A percentile compares a stretch with the other conserved stretches of the same genome.
Conservation (phyloP, 768 basidiomycete genomes). For the Trametes elegans region DNA sequence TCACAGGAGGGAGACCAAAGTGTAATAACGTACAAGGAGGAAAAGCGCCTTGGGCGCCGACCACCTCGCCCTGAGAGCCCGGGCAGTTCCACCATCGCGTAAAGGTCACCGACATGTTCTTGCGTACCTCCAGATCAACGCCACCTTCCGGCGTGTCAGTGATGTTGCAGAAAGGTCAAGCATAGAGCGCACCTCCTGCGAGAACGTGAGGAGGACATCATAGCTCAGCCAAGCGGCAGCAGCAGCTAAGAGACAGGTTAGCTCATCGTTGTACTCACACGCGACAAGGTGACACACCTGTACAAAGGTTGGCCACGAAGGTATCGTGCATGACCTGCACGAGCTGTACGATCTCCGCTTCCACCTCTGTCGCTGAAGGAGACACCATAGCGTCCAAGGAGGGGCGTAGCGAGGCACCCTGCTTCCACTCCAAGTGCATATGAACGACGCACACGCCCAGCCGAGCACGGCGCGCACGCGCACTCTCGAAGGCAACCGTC, state of each 20-base stretch:
- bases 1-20: not conserved
- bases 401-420: too few relatives aligned
- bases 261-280: not conserved
- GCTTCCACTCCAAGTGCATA: not conserved
- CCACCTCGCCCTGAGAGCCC: constrained; percentile 13
- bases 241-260: not conserved
- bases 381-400: constrained; percentile 3
- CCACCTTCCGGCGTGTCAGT: not conserved
- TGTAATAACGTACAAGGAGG: constrained; percentile 10
- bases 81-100: too few relatives aligned
- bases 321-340: not conserved
- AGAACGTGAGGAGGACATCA: constrained; percentile 6
- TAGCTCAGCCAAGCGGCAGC: constrained; percentile 7
- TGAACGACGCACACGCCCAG: too few relatives aligned
- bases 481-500: not conserved
- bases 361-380: not conserved
- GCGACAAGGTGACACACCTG: not conserved
- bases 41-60: constrained; percentile 7
- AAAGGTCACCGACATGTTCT: too few relatives aligned
- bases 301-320: not conserved
- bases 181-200: not conserved
- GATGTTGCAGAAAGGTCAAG: not conserved
- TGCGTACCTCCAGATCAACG: constrained; percentile 9
- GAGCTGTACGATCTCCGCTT: not conserved
- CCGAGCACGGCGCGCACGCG: too few relatives aligned